Conservation (phyloP, 768 basidiomycete genomes). For the Neoboletus subvelutipes region DNA sequence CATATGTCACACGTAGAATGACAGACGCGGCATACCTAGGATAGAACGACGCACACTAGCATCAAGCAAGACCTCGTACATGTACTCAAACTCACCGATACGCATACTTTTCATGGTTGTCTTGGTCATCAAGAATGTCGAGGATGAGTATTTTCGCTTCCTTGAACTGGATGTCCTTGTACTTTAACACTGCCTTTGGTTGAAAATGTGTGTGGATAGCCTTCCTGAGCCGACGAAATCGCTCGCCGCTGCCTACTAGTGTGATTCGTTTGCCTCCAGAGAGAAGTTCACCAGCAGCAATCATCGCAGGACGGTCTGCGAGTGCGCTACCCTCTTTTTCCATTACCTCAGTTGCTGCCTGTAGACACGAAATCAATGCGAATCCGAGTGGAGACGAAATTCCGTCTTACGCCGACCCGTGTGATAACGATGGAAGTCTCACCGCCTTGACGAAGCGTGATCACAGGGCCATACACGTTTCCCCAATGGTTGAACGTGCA, state of each 20-base stretch:
- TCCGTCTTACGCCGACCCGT: no score
- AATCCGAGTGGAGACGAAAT: no score
- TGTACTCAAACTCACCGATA: conserved; percentile 43
- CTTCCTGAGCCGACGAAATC: conserved; percentile 56
- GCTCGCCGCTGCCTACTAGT: no score
- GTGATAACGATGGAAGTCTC: no score
- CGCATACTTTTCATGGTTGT: conserved; percentile 42
- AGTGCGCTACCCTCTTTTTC: conserved; percentile 55
- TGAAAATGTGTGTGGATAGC: conserved; percentile 54
- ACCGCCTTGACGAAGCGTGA: no score
- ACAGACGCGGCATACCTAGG: conserved; percentile 29
- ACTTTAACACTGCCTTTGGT: no score
- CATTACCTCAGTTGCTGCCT: conserved; percentile 61
- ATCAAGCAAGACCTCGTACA: neutral
- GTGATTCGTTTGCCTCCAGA: conserved; percentile 55
- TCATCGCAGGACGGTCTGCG: conserved; percentile 49
- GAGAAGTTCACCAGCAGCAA: conserved; percentile 54
- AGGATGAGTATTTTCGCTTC: no score
- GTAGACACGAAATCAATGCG: neutral
- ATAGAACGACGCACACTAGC: conserved; percentile 4
- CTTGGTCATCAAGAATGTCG: conserved; percentile 34
- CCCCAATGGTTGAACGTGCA: no score
- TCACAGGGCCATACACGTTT: no score
- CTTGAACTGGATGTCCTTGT: no score
- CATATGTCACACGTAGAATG: conserved; percentile 29